Conservation (phyloP, 1,284 basidiomycete genomes). For the Moesziomyces sp. region DNA sequence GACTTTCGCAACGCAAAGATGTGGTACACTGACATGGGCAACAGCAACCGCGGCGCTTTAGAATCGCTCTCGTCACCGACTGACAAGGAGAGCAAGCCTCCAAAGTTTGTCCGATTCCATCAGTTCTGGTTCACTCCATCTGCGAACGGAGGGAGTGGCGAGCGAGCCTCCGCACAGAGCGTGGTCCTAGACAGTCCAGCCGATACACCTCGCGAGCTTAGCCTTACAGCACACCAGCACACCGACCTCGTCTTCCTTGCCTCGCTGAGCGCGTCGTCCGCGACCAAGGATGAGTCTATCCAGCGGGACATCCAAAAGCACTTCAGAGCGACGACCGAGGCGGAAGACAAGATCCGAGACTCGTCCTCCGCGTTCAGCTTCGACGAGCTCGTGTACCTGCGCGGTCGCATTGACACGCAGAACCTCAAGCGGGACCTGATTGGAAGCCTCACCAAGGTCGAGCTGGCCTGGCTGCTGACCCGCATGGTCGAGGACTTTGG, state of each 20-base stretch:
- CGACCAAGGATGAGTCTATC: background rate
- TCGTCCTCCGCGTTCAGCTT: conserved; percentile 13
- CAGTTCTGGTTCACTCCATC: conserved; percentile 17
- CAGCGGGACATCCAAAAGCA: conserved; percentile 12
- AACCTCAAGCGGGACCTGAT: background rate
- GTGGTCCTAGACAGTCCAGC: background rate
- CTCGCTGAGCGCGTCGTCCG: conserved; percentile 6
- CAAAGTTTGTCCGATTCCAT: conserved; percentile 9
- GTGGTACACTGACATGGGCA: conserved; percentile 43
- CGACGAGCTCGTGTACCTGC: conserved; percentile 11
- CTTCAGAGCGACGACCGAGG: conserved; percentile 11
- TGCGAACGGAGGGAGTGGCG: conserved; percentile 10
- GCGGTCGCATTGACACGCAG: background rate
- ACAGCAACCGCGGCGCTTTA: conserved; percentile 10
- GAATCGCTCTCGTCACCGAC: background rate
- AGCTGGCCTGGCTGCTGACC: conserved; percentile 23
- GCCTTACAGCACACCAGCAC: conserved; percentile 27
- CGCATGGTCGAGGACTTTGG: conserved; percentile 24
- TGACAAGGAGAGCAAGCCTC: background rate
- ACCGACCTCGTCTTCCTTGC: conserved; percentile 28
- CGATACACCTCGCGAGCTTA: conserved; percentile 2
- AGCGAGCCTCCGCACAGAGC: background rate
- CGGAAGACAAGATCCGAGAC: conserved; percentile 27
- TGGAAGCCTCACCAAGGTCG: conserved; percentile 12
- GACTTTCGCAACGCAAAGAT: conserved; percentile 44